A percentile compares a stretch with the other conserved stretches of the same genome.
These are phyloP conservation scores for Solanum appendiculatum DNA, from an alignment of 257 asterid species.

Conservation along the genomic window DNA sequence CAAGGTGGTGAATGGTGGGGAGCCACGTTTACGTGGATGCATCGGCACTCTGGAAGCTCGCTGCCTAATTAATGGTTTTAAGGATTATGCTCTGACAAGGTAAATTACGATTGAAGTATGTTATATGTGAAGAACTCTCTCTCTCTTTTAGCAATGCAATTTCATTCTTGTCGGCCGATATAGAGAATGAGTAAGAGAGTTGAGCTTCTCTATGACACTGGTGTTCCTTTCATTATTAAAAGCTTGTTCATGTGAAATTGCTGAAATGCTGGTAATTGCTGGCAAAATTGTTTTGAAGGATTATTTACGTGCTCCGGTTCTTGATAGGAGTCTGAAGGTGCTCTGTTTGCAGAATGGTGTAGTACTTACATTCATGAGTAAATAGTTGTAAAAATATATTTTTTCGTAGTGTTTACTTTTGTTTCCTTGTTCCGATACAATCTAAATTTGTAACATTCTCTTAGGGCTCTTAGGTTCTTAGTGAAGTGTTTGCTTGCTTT, in stretches of 20 bases:
- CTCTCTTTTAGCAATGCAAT: not conserved
- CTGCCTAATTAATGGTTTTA: slow-evolving; percentile 61
- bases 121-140: not conserved
- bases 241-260: not conserved
- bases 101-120: slow-evolving; percentile 8
- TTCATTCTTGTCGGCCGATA: not conserved
- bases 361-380: too few relatives aligned
- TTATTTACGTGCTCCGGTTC: not conserved
- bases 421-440: not conserved
- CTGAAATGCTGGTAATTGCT: not conserved
- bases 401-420: too few relatives aligned
- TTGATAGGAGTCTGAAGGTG: not conserved
- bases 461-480: not conserved
- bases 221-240: not conserved
- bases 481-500: not conserved
- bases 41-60: slow-evolving; percentile 95
- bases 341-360: too few relatives aligned
- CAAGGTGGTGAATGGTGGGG: slow-evolving; percentile 77
- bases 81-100: slow-evolving; percentile 92
- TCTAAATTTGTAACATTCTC: not conserved
- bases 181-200: not conserved
- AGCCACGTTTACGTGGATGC: slow-evolving; percentile 94
- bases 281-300: not conserved
- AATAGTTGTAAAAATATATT: too few relatives aligned
- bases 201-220: not conserved